Evolutionary conservation across 345 rosid genomes (phyloP), one percentile per base, ranked within the genome.

Genomic region (Fremontodendron californicum): DNA sequence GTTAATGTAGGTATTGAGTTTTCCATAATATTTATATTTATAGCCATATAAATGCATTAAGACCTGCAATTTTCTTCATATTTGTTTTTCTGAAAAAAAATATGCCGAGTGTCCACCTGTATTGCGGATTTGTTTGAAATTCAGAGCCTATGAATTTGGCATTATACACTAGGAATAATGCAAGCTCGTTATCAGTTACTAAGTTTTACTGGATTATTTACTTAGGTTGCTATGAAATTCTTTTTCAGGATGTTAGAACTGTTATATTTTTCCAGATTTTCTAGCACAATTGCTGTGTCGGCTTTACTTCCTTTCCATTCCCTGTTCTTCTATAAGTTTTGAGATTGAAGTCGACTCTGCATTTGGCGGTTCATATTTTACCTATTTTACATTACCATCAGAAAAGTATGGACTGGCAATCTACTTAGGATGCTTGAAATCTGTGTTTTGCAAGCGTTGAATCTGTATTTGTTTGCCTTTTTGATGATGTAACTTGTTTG

Each of bases 121-220:
- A 57, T 48, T 39, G 78, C 71, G 35, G 75, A 65, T 71, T 73
- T n/a, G 49, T 33, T 74, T 73, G 16, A 42, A 74, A 61, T 25
- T 4, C 35, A 25, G 65, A 61, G 39, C 39, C 19, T 15, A 29
- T 11, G 35, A 61, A 35, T 39, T 65, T 39, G 46, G 71, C 29
- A 1, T 11, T 40, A 49, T 65, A 65, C 48, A 10, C 71, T 65
- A 39, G 27, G 48, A 65, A 39, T 9, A 37, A 39, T 9, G 8
- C 48, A n/a, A 39, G 31, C n/a, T 19, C 15, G 5, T 2, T 19
- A n/a, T 64, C 15, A n/a, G 27, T 64, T 37, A 64, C 1, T 9
- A 37, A 37, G 46, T 64, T 65, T 9, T 65, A 21, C n/a, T n/a
- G 48, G 29, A 2, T 37, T 9, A n/a, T 39, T 3, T 39, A 15